Base-by-base conservation (phyloP, 306 rosid genomes). In the Adenanthera pavonina region DNA sequence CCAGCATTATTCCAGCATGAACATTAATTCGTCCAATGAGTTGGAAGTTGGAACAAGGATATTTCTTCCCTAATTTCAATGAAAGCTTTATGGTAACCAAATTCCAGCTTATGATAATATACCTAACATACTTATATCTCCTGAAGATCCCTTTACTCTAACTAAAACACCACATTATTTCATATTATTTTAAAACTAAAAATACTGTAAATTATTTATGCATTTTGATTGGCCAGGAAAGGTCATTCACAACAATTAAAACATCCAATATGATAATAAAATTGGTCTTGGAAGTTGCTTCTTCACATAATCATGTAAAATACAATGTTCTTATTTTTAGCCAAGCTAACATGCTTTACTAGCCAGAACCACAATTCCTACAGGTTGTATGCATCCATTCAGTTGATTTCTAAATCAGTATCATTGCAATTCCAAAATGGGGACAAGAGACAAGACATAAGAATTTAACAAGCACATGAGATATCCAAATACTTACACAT, bases 1-100 rank as follows among this genome's bases (percentile, higher is more conserved):
- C 65, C 64, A 73, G 77, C 30, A 35, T 51, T 72, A 35, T 51
- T 72, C 61, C 30, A 34, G 76, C 60, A 16, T 8, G 8, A 52
- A 72, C 13, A 35, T 35, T 71, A 14, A 71, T 49, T 48, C 8
- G 7, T 72, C 53, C 34, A 51, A 49, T 9, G 44, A 7, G 33
- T 51, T 72, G 33, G 33, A 72, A 72, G 43, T 34, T 72, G 64
- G 30, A 25, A 25, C 30, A 25, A 25, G 30, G 34, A 52, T 12
- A 15, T 72, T 34, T 17, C 34, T 34, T 34, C 41, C 47, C 48
- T 52, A 36, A 35, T 5, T n/a, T 35, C 65, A 73, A 9, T 5
- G 65, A 36, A 6, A 73, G 17, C 35, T 35, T 67, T 60, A 41
- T 44, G 16, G 4, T 25, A 13, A 41, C 41, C 43, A 40, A 20